Evolutionary conservation across 331 rosid species (phyloP), one percentile per base, ranked within the genome.

Genomic region (Quercus phellos): DNA sequence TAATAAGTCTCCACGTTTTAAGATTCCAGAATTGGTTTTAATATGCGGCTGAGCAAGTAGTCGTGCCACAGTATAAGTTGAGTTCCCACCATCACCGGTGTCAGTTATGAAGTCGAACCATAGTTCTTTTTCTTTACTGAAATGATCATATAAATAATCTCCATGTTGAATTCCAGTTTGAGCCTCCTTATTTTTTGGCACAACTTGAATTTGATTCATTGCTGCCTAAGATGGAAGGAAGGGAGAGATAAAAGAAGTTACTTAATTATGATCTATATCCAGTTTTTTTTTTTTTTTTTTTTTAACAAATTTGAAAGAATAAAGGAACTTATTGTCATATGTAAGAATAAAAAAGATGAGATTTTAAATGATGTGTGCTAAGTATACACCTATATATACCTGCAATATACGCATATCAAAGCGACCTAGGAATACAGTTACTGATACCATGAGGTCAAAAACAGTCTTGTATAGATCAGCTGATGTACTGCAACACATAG

Each of bases 101-200:
- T 94, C 99, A 73, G 99, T 97, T 94, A 92, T 90, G 84, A 94
- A 94, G 83, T 94, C 99, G 80, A 94, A 94, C 98, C 99, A 94
- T 53, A 94, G 78, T 69, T 89, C 97, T 59, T 90, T 87, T 87
- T 86, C 86, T 83, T 84, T 88, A 61, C 80, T 76, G 70, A 91
- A 87, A 82, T 88, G 90, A 81, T 82, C 89, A 76, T 88, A 90
- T 32, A 90, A 63, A 78, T 88, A 84, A 64, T 89, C 97, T 43
- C 78, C 84, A 55, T 29, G 4, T 24, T 24, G 26, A 24, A 24
- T 24, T 24, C 26, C 26, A 24, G 26, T 1, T 24, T 24, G 26
- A 1, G 26, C 26, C 26, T 24, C 26, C 26, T 24, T 24, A 24
- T 24, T 24, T 24, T 24, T 24, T 1, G 26, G 26, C 26, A 24